Conservation (phyloP, 805 yeast species). For the Myxozyma neotropica region DNA sequence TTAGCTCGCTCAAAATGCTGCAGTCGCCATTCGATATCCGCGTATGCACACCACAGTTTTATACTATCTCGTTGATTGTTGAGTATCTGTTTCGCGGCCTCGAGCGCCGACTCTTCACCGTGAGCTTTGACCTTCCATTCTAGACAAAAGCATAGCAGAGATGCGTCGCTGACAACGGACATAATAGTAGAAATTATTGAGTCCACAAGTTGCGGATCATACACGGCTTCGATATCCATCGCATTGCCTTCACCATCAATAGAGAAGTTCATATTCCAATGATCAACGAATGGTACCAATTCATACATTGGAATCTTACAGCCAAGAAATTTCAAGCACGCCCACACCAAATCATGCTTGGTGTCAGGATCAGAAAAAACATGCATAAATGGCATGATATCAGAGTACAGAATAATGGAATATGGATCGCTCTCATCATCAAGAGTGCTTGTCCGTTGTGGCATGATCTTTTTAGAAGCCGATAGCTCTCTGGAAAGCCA, state of each 20-base stretch:
- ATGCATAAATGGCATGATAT: conserved; percentile 29
- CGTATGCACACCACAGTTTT: conserved; percentile 20
- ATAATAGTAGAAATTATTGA: conserved; percentile 3
- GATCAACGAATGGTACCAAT: conserved; percentile 7
- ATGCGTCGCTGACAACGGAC: conserved; percentile 10
- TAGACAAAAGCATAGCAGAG: conserved; percentile 10
- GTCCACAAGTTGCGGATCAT: conserved; percentile 1
- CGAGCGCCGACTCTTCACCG: neutral
- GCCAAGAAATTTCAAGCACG: conserved; percentile 31
- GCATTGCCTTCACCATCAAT: neutral
- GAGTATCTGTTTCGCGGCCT: conserved; percentile 12
- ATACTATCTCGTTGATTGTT: conserved; percentile 8
- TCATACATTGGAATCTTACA: conserved; percentile 5
- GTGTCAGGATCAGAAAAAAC: conserved; percentile 3
- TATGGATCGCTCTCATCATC: conserved; percentile 25
- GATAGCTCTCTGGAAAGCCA: conserved; percentile 5
- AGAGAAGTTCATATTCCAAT: conserved; percentile 10
- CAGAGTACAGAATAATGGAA: conserved; percentile 32
- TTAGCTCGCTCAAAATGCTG: conserved; percentile 10
- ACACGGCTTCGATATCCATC: neutral
- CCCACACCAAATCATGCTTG: conserved; percentile 19
- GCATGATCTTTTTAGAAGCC: conserved; percentile 1
- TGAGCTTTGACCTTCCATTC: conserved; percentile 5
- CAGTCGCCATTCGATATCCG: conserved; percentile 12
- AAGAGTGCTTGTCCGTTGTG: neutral